These are phyloP conservation scores for Gomphus bonarii DNA, from an alignment of 1,284 basidiomycete genomes.

Conservation along the genomic window DNA sequence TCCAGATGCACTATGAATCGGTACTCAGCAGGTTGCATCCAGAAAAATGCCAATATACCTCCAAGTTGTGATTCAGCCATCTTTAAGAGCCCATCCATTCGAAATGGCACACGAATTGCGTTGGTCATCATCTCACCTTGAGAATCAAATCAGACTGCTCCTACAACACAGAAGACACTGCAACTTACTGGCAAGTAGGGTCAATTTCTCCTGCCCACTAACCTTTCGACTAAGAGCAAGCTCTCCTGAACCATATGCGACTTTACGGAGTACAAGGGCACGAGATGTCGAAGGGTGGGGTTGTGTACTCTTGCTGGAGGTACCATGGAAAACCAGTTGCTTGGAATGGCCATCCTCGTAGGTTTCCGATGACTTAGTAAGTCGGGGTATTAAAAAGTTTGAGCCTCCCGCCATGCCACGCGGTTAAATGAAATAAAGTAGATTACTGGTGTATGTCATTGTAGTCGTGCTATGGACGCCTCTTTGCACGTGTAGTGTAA, in stretches of 20 bases:
- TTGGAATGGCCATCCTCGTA: not conserved
- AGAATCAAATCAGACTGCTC: slow-evolving; percentile 27
- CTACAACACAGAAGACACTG: slow-evolving; percentile 14
- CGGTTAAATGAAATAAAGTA: not conserved
- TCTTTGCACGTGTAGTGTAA: not conserved
- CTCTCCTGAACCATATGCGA: slow-evolving; percentile 59
- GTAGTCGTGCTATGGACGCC: not conserved
- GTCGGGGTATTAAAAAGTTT: not conserved
- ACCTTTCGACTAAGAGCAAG: slow-evolving; percentile 39
- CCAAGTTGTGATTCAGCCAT: slow-evolving; percentile 63
- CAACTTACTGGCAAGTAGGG: slow-evolving; percentile 56
- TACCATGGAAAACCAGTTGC: not conserved
- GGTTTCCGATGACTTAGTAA: not conserved
- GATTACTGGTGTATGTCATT: not conserved
- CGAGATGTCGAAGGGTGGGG: slow-evolving; percentile 35
- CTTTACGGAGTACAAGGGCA: slow-evolving; percentile 64
- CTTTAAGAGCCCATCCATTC: slow-evolving; percentile 47
- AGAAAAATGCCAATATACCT: slow-evolving; percentile 30
- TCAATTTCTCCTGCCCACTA: slow-evolving; percentile 66
- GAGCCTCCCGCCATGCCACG: not conserved
- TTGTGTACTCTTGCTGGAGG: not conserved
- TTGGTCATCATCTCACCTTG: slow-evolving; percentile 12
- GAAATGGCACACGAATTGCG: slow-evolving; percentile 49
- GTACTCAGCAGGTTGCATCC: not conserved
- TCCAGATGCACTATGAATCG: slow-evolving; percentile 46